Evolutionary conservation across 2,329 filamentous ascomycete species (phyloP).

Genomic region (Penicillium fuscoglaucum): DNA sequence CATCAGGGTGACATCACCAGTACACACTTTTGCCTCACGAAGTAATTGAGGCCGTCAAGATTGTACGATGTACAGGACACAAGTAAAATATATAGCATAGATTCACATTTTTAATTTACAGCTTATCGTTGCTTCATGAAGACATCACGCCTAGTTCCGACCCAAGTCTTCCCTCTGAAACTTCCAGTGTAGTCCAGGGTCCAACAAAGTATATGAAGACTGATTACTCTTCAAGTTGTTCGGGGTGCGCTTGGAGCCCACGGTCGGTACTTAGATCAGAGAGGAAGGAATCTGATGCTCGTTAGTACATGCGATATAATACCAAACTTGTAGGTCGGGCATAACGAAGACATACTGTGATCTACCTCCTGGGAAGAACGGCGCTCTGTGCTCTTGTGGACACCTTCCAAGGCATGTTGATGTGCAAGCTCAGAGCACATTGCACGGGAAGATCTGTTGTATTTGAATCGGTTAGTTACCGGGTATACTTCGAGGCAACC

Average conservation of each 20-base stretch:
- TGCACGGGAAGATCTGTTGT: constrained; percentile 18
- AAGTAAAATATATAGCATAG: too few relatives aligned
- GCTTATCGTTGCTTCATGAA: not conserved
- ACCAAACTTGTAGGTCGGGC: accelerated
- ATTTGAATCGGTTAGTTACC: not conserved
- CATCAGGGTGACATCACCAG: constrained; percentile 1
- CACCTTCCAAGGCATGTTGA: constrained; percentile 23
- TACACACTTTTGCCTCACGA: not conserved
- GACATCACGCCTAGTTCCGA: not conserved
- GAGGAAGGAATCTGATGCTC: not conserved
- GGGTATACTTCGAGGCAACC: not conserved
- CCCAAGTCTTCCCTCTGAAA: not conserved
- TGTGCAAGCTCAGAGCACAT: constrained; percentile 26
- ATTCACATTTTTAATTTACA: not conserved
- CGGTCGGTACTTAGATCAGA: constrained; percentile 9
- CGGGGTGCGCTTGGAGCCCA: constrained; percentile 7
- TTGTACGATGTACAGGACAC: not conserved
- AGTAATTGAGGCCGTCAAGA: too few relatives aligned
- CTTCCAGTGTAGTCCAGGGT: not conserved
- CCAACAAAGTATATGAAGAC: not conserved
- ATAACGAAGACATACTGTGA: constrained; percentile 10
- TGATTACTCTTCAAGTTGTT: constrained; percentile 2
- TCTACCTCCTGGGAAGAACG: constrained; percentile 12
- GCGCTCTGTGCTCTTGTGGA: constrained; percentile 22
- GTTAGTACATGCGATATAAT: not conserved